Percentiles rank a stretch among this genome's conserved stretches.
Evolutionary conservation across 768 basidiomycete species (phyloP).

Genomic region (Podaxis sp.): DNA sequence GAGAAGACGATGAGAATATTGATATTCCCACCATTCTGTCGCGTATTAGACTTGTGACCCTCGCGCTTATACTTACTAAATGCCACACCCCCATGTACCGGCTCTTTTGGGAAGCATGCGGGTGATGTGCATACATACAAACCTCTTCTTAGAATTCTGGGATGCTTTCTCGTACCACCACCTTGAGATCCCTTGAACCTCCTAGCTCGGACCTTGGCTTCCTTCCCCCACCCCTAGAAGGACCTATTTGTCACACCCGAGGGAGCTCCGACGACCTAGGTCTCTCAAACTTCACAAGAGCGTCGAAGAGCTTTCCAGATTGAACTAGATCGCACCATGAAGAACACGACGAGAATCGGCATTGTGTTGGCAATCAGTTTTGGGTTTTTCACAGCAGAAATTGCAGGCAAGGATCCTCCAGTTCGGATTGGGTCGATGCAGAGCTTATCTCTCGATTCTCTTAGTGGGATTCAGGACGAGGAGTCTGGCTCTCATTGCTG

Average conservation of each 20-base stretch:
- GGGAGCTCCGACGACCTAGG: not conserved
- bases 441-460: slow-evolving; percentile 1
- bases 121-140: not conserved
- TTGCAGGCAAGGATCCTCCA: slow-evolving; percentile 33
- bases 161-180: not conserved
- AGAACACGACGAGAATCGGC: slow-evolving; percentile 46
- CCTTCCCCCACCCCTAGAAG: not conserved
- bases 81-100: not conserved
- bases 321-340: slow-evolving; percentile 29
- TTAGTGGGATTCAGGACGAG: slow-evolving; percentile 54
- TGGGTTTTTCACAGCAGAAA: slow-evolving; percentile 49
- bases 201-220: slow-evolving; percentile 1
- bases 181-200: not conserved
- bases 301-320: not conserved
- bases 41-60: not conserved
- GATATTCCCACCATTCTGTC: not conserved
- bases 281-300: not conserved
- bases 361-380: slow-evolving; percentile 45
- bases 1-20: too few species aligned
- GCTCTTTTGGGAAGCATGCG: not conserved
- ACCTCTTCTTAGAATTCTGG: not conserved
- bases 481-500: slow-evolving; percentile 54
- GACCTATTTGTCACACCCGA: not conserved
- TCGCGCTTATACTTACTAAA: not conserved
- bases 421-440: not conserved